These are phyloP conservation scores for Syncephalis fuscata DNA, from an alignment of 371 early-diverging fungal species.

Conservation along the genomic window DNA sequence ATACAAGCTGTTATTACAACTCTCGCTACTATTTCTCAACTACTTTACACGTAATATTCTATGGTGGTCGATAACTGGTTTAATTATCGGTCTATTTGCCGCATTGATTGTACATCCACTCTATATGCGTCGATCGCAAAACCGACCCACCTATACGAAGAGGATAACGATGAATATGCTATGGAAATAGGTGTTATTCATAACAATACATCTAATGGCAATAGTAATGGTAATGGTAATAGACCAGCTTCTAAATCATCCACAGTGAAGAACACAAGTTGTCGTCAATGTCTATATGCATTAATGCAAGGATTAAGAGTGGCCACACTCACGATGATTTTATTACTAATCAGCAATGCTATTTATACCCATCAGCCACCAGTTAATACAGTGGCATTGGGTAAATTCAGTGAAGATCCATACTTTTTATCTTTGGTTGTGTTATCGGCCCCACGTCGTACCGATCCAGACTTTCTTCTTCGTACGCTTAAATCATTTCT, in stretches of 20 bases:
- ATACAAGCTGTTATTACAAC: constrained; percentile 25
- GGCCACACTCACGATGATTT: constrained; percentile 10
- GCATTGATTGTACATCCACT: too few species aligned
- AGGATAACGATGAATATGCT: too few species aligned
- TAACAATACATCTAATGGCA: too few species aligned
- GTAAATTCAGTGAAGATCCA: constrained; percentile 12
- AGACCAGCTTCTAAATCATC: constrained; percentile 10
- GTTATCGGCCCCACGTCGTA: constrained; percentile 39
- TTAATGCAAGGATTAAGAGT: too few species aligned
- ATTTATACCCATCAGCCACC: constrained; percentile 16
- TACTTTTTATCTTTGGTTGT: constrained; percentile 31
- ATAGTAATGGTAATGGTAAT: constrained; percentile 15
- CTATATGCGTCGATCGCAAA: too few species aligned
- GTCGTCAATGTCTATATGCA: too few species aligned
- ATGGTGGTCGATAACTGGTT: constrained; percentile 41
- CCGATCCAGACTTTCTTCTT: constrained; percentile 26
- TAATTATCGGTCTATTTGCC: constrained; percentile 25
- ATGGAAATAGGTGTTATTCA: too few species aligned
- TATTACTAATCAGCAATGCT: constrained; percentile 20
- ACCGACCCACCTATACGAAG: too few species aligned
- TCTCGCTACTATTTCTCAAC: constrained; percentile 24
- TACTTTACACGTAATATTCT: constrained; percentile 27
- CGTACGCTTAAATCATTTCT: constrained; percentile 30
- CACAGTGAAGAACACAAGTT: too few species aligned
- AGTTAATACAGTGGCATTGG: constrained; percentile 16